Base-by-base conservation (phyloP, 495 filamentous ascomycete species). In the Clohesyomyces aquaticus region DNA sequence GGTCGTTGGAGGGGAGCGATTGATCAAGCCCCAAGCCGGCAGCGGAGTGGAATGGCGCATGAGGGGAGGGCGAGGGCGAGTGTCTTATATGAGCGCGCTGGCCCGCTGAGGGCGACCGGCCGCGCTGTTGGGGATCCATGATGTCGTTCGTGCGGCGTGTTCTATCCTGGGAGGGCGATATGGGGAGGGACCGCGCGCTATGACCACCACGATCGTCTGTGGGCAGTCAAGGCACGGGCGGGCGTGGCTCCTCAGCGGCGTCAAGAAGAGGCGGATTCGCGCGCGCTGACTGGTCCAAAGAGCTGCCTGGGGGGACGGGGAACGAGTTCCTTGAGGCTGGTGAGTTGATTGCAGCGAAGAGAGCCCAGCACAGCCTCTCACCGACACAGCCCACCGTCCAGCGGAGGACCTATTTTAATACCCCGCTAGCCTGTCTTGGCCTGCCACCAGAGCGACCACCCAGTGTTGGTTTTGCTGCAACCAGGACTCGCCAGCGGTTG, bases 11-110 rank as follows among this genome's bases (percentile, higher is more conserved):
- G 38, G 49, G 67, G 18, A 69, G 70, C 52, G 71, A 74, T 54
- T 55, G 67, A 60, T 72, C 61, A 18, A 72, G 61, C 21, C 70
- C 70, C 14, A 70, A 41, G 49, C 62, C 65, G 23, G 69, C 32
- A 50, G 53, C 19, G 58, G 22, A 51, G 23, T 56, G 63, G 48
- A 29, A 72, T 46, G 62, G 56, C 65, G 55, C 54, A 43, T 75
- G 69, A 55, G 72, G 72, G 59, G 75, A 75, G 35, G 74, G 66
- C 60, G 74, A 74, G 48, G 69, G 55, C 50, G 73, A 71, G 54
- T 69, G 71, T 62, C 72, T 77, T 75, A 75, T 74, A 74, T 66
- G 63, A 43, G 51, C 43, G 42, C 48, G 62, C 25, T 69, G 71
- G 50, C 64, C 73, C n/a, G 55, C 63, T 4, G 74, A 74, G 32